A percentile compares a stretch with the other conserved stretches of the same genome.
phyloP scores from a whole-genome alignment of 2,329 filamentous ascomycete species.

The Trichoderma sp. region DNA sequence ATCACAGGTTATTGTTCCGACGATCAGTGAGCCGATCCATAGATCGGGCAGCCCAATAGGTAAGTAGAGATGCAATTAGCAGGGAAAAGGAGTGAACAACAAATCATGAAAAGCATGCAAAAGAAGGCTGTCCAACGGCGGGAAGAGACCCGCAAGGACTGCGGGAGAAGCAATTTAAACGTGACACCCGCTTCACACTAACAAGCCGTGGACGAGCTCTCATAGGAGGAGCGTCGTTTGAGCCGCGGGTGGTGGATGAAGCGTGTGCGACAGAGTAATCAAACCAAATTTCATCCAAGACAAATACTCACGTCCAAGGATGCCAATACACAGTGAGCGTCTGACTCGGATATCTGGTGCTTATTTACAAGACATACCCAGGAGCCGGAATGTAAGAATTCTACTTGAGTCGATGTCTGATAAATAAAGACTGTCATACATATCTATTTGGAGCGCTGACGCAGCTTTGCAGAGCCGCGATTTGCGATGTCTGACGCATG shows the following conservation, averaged over 20 bases:
- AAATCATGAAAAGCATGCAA: not conserved
- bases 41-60: not conserved
- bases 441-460: not conserved
- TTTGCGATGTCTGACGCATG: not conserved
- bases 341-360: not conserved
- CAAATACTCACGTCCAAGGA: not conserved
- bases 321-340: not conserved
- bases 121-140: not conserved
- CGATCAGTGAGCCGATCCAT: conserved; percentile 5
- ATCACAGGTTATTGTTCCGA: conserved; percentile 3
- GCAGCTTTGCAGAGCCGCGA: not conserved
- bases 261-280: not conserved
- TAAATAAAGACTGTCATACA: conserved; percentile 4
- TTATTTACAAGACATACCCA: not conserved
- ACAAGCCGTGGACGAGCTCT: conserved; percentile 1
- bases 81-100: not conserved
- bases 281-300: not conserved
- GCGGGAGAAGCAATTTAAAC: conserved; percentile 20
- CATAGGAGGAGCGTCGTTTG: conserved; percentile 2
- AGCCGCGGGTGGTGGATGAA: not conserved
- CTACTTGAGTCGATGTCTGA: too few relatives aligned
- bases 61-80: conserved; percentile 10
- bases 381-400: not conserved
- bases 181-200: conserved; percentile 23
- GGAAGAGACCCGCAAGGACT: conserved; percentile 12